Conservation (phyloP, 2,329 filamentous ascomycete species). For the Fusarium secorum region DNA sequence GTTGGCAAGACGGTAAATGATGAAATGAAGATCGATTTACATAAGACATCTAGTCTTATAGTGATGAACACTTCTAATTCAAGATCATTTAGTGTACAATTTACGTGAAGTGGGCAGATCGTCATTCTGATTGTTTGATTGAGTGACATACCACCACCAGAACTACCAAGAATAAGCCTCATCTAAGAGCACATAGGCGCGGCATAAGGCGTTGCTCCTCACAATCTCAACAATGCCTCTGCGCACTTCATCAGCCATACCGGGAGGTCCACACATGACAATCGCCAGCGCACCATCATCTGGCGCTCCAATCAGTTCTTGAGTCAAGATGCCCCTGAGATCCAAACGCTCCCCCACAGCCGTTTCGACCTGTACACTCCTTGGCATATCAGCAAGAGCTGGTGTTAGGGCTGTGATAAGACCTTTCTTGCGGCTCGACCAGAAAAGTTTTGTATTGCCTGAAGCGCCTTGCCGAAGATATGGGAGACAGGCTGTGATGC, state of each 20-base stretch:
- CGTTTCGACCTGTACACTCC: conserved; percentile 33
- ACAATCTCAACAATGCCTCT: conserved; percentile 35
- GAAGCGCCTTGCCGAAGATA: conserved; percentile 24
- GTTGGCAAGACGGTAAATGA: background rate
- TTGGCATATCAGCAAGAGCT: conserved; percentile 21
- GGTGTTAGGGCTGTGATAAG: conserved; percentile 25
- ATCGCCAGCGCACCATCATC: conserved; percentile 34
- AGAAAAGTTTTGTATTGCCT: conserved; percentile 35
- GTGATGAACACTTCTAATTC: background rate
- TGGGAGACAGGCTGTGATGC: conserved; percentile 45
- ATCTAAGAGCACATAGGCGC: conserved; percentile 39
- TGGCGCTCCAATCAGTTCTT: conserved; percentile 25
- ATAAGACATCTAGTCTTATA: background rate
- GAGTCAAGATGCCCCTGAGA: conserved; percentile 31
- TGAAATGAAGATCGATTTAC: background rate
- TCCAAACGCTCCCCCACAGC: conserved; percentile 36
- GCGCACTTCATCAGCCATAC: conserved; percentile 44
- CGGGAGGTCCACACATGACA: conserved; percentile 42
- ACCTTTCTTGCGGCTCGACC: conserved; percentile 35
- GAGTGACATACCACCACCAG: background rate
- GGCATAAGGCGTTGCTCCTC: conserved; percentile 16
- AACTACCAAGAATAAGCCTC: conserved; percentile 42
- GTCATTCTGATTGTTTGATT: background rate
- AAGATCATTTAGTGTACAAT: background rate
- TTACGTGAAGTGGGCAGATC: background rate